Evolutionary conservation across 2,329 filamentous ascomycete genomes (phyloP).

Genomic region (Fusarium humuli): DNA sequence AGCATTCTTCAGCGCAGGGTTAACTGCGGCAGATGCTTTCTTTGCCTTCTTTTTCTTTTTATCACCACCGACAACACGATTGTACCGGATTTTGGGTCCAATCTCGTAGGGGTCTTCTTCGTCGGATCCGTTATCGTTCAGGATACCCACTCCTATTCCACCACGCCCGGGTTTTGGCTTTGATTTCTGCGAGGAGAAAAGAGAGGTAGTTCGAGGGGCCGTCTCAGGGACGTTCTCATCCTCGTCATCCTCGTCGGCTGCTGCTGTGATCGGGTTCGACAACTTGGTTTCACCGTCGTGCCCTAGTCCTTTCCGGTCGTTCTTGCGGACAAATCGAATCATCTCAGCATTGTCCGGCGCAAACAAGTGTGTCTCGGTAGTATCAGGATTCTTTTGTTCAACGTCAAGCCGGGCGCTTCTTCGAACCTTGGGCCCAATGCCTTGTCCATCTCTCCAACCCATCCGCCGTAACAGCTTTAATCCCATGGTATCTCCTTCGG

Average conservation of each 20-base stretch:
- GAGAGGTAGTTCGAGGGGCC: constrained; percentile 18
- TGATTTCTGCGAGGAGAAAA: constrained; percentile 55
- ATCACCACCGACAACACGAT: constrained; percentile 80
- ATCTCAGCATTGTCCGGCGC: constrained; percentile 83
- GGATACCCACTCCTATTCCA: constrained; percentile 86
- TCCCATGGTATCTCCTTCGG: constrained; percentile 85
- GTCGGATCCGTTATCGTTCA: constrained; percentile 94
- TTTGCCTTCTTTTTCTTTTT: constrained; percentile 82
- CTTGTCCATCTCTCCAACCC: constrained; percentile 96
- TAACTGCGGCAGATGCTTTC: constrained; percentile 61
- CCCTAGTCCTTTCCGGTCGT: constrained; percentile 77
- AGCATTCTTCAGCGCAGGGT: constrained; percentile 72
- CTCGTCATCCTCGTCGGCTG: constrained; percentile 53
- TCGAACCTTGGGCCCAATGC: constrained; percentile 87
- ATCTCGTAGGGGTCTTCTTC: constrained; percentile 95
- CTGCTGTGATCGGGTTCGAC: constrained; percentile 44
- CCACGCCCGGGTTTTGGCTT: constrained; percentile 66
- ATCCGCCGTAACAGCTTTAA: constrained; percentile 86
- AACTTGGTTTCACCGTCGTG: constrained; percentile 70
- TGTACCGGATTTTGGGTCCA: constrained; percentile 90
- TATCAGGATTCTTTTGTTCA: constrained; percentile 53
- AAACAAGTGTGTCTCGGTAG: constrained; percentile 75
- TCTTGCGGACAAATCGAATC: constrained; percentile 74
- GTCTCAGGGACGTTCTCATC: constrained; percentile 53
- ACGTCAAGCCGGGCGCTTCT: constrained; percentile 75